Conservation (phyloP, 306 rosid genomes). For the Arachis stenosperma region DNA sequence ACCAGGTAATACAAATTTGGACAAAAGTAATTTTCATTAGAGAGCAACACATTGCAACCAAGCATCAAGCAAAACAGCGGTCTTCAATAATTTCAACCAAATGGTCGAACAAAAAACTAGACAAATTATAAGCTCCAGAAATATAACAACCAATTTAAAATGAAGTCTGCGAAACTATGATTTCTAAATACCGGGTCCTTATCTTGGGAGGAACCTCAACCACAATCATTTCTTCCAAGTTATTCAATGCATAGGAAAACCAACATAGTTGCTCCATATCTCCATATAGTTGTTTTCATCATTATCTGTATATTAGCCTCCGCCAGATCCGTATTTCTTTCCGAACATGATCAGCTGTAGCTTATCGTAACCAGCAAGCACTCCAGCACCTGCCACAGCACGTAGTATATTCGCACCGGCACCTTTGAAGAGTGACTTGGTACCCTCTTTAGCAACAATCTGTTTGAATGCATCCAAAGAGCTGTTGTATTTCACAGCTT, state of each 20-base stretch:
- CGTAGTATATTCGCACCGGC: slow-evolving; percentile 91
- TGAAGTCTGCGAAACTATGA: slow-evolving; percentile 37
- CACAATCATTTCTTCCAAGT: slow-evolving; percentile 34
- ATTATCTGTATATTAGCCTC: slow-evolving; percentile 55
- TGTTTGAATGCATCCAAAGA: slow-evolving; percentile 75
- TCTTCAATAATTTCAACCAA: slow-evolving; percentile 33
- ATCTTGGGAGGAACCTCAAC: slow-evolving; percentile 32
- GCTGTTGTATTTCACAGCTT: slow-evolving; percentile 84
- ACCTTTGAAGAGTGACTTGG: slow-evolving; percentile 89
- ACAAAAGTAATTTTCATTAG: background rate
- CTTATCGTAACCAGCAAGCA: slow-evolving; percentile 91
- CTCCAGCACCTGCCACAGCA: slow-evolving; percentile 96
- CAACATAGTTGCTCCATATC: slow-evolving; percentile 28
- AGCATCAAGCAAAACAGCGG: background rate
- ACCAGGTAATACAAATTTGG: background rate
- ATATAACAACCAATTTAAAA: slow-evolving; percentile 38
- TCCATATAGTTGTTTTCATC: slow-evolving; percentile 43
- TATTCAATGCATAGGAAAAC: slow-evolving; percentile 45
- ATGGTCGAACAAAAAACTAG: background rate
- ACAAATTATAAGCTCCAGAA: slow-evolving; percentile 22
- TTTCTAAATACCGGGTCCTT: slow-evolving; percentile 34
- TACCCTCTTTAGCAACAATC: slow-evolving; percentile 74
- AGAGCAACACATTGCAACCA: background rate
- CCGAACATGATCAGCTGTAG: slow-evolving; percentile 79
- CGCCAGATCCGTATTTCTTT: slow-evolving; percentile 93